Percentiles rank a stretch among this genome's conserved stretches.
These are phyloP conservation scores for Buddleja alternifolia DNA, from an alignment of 257 asterid species.

Conservation along the genomic window DNA sequence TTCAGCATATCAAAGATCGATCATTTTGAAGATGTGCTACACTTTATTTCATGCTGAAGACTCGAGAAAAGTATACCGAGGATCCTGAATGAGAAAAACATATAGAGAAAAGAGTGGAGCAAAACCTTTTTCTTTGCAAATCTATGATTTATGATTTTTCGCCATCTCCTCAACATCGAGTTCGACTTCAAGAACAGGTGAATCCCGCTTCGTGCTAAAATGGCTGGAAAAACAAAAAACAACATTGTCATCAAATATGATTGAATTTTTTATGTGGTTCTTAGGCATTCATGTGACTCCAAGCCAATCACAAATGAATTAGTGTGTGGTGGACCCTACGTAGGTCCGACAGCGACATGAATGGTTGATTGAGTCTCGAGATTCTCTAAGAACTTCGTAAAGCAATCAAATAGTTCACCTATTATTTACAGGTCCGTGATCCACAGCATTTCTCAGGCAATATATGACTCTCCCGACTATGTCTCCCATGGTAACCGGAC, in stretches of 20 bases:
- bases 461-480: constrained; percentile 84
- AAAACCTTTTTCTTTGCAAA: constrained; percentile 3
- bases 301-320: no score
- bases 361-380: no score
- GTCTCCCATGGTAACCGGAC: constrained; percentile 67
- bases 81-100: background rate
- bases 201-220: constrained; percentile 51
- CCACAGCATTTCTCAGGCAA: constrained; percentile 79
- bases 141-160: constrained; percentile 64
- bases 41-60: constrained; percentile 6
- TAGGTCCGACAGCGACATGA: no score
- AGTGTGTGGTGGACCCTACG: no score
- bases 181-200: constrained; percentile 75
- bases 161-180: constrained; percentile 84
- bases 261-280: no score
- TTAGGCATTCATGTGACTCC: no score
- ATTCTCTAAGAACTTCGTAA: no score
- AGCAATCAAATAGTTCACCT: no score
- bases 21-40: background rate
- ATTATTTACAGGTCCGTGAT: constrained; percentile 86
- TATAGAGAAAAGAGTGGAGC: background rate
- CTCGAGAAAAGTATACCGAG: background rate
- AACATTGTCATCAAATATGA: background rate
- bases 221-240: constrained; percentile 46
- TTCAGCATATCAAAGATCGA: no score